Evolutionary conservation across 75 land plant species (phyloP).

Genomic region (Pinus tabuliformis): DNA sequence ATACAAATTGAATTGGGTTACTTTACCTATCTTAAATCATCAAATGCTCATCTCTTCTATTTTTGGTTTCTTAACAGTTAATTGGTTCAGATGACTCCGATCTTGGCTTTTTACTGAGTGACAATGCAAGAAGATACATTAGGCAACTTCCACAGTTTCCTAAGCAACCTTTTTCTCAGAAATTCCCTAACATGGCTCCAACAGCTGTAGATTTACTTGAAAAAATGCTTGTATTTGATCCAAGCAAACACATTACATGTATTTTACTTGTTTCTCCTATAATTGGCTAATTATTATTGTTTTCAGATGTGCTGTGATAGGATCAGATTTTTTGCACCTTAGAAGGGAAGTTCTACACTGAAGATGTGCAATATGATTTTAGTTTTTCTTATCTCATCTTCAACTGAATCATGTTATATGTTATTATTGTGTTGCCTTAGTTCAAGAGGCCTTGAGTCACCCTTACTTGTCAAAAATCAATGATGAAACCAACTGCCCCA

Average conservation of each 20-base stretch:
- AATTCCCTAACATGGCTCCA: constrained; percentile 57
- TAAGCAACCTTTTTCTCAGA: constrained; percentile 52
- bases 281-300: neutral
- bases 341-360: constrained; percentile 19
- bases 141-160: constrained; percentile 72
- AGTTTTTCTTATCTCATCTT: neutral
- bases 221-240: constrained; percentile 94
- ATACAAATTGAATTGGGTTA: neutral
- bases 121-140: constrained; percentile 90
- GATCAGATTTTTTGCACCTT: constrained; percentile 61
- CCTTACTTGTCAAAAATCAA: constrained; percentile 84
- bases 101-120: constrained; percentile 88
- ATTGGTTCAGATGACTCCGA: constrained; percentile 91
- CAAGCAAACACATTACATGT: constrained; percentile 80
- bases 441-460: constrained; percentile 77
- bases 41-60: neutral
- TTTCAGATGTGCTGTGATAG: neutral
- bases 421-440: constrained; percentile 25
- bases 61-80: constrained; percentile 34
- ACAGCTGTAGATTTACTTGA: constrained; percentile 78
- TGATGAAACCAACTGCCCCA: constrained; percentile 74
- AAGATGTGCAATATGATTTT: neutral
- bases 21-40: neutral
- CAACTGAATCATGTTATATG: neutral
- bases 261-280: neutral